These are phyloP conservation scores for Pisolithus albus DNA, from an alignment of 768 basidiomycete genomes.

Conservation along the genomic window DNA sequence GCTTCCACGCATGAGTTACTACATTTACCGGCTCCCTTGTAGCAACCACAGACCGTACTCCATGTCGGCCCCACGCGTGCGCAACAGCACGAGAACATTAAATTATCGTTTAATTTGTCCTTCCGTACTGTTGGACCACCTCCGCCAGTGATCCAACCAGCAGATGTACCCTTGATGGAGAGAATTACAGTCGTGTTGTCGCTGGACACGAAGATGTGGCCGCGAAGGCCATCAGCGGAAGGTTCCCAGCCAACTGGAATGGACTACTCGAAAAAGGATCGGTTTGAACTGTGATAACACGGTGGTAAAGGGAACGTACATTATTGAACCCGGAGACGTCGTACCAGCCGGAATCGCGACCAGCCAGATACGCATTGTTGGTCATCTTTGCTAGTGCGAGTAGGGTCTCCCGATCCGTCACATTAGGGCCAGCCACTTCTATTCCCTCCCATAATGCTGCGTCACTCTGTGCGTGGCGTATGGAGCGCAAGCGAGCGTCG, in stretches of 20 bases:
- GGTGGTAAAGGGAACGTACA: constrained; percentile 29
- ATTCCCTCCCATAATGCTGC: constrained; percentile 56
- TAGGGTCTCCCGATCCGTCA: constrained; percentile 63
- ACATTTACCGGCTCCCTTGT: constrained; percentile 67
- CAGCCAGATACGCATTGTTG: constrained; percentile 67
- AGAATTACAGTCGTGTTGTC: constrained; percentile 85
- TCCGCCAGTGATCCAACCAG: constrained; percentile 55
- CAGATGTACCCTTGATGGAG: constrained; percentile 91
- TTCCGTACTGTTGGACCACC: constrained; percentile 80
- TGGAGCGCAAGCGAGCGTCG: constrained; percentile 31
- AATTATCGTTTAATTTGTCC: constrained; percentile 92
- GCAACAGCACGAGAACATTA: constrained; percentile 96
- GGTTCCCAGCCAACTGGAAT: constrained; percentile 87
- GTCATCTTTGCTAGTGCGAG: constrained; percentile 84
- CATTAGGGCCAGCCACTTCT: constrained; percentile 64
- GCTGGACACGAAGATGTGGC: constrained; percentile 80
- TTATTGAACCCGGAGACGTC: constrained; percentile 58
- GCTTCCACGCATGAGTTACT: constrained; percentile 75
- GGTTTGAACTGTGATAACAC: background rate
- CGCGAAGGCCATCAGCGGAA: constrained; percentile 83
- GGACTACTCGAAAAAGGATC: constrained; percentile 31
- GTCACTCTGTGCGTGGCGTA: constrained; percentile 33
- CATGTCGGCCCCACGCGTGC: constrained; percentile 92
- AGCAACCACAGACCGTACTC: constrained; percentile 89
- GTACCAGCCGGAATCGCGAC: constrained; percentile 62